Evolutionary conservation across 352 stramenopile species (phyloP), one percentile per base, ranked within the genome.

Genomic region (Globisporangium acanthophoron): DNA sequence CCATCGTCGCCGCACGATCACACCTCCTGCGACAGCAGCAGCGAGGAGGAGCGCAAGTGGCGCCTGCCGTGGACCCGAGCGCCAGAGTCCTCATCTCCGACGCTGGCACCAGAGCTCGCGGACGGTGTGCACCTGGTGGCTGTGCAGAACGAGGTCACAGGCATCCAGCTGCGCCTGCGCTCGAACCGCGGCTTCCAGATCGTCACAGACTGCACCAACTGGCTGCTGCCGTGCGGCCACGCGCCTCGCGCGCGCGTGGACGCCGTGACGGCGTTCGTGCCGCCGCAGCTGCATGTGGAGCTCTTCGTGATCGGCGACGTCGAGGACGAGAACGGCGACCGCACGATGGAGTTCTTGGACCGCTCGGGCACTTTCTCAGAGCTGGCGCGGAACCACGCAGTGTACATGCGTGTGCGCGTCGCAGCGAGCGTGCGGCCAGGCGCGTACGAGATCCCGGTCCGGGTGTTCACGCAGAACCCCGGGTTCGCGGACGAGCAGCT

Each of bases 401-500:
- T 89, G 37, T 92, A 90, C 58, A 39, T 90, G 2, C 73, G 80
- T 0, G 50, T 90, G 15, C 73, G 78, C 1, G 60, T 90, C 5
- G 62, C 50, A 1, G 48, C 46, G 4, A 67, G 61, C 8, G 57
- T 84, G 1, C 65, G 69, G 1, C 64, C 73, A 2, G 80, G 77
- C 0, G 58, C 67, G 18, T 92, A 92, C 60, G 79, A 92, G 58
- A 58, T 92, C 53, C 80, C 80, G 0, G 54, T 90, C 27, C 70
- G 70, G 1, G 61, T 92, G 45, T 89, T 85, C 62, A 92, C 82
- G 2, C 80, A 90, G 54, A 65, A 65, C 4, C 49, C 80, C 0
- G 82, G 82, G 15, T 90, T 92, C 53, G 64, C 46, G 8, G 78
- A 92, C 58, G 82, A 92, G 69, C 66, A 80, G 21, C 43, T 88